These are phyloP conservation scores for Zygosaccharomyces sapae DNA, from an alignment of 1,139 yeast genomes.

Conservation along the genomic window DNA sequence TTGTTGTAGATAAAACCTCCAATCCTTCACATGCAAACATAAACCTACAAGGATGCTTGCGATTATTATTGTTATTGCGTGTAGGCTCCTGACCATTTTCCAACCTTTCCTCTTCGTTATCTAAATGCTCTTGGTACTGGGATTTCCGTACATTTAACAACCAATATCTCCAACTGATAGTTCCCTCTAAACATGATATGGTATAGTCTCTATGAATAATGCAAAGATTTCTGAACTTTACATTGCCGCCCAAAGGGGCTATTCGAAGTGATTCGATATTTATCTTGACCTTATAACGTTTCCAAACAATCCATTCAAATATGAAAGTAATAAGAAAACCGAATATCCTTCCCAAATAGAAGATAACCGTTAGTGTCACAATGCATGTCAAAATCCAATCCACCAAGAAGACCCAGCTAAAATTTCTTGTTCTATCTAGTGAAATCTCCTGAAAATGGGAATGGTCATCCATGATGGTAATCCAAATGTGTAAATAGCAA, in stretches of 20 bases:
- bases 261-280: conserved; percentile 69
- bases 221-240: conserved; percentile 71
- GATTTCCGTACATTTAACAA: conserved; percentile 50
- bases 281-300: conserved; percentile 49
- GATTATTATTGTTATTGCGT: conserved; percentile 39
- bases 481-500: neutral
- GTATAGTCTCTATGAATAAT: conserved; percentile 69
- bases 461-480: conserved; percentile 14
- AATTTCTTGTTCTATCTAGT: conserved; percentile 36
- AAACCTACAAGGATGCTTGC: conserved; percentile 56
- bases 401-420: conserved; percentile 77
- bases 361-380: conserved; percentile 59
- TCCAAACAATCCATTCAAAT: conserved; percentile 62
- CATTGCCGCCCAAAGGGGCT: conserved; percentile 76
- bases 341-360: conserved; percentile 68
- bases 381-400: conserved; percentile 75
- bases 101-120: conserved; percentile 11
- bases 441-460: conserved; percentile 25
- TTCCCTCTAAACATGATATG: conserved; percentile 62
- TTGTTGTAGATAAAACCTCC: conserved; percentile 81
- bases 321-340: conserved; percentile 57
- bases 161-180: conserved; percentile 92
- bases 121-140: conserved; percentile 31
- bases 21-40: conserved; percentile 64
- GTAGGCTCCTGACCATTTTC: conserved; percentile 31